A percentile compares a stretch with the other conserved stretches of the same genome.
Evolutionary conservation across 805 yeast species (phyloP).

Genomic region (Monosporozyma unispora): DNA sequence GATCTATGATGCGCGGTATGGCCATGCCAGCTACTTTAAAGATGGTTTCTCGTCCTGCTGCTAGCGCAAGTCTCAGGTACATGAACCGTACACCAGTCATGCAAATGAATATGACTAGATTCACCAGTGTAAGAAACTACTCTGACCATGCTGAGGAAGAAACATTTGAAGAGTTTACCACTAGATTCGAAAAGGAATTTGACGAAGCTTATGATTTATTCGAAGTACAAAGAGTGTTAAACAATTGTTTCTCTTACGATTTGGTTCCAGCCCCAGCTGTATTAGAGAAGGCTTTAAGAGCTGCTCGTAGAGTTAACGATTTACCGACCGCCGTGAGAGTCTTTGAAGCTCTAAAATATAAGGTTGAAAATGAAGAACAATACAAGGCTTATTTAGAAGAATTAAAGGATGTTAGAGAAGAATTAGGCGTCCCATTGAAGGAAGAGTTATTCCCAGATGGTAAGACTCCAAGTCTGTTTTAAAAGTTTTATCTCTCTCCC

Average conservation of each 20-base stretch:
- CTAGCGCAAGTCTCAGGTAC: neutral
- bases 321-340: conserved; percentile 98
- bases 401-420: conserved; percentile 82
- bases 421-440: conserved; percentile 86
- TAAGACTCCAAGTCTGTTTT: conserved; percentile 1
- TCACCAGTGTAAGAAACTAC: conserved; percentile 47
- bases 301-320: conserved; percentile 98
- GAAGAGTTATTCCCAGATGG: conserved; percentile 63
- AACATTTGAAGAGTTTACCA: conserved; percentile 89
- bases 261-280: conserved; percentile 97
- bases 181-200: conserved; percentile 87
- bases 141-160: conserved; percentile 80
- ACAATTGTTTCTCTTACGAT: conserved; percentile 97
- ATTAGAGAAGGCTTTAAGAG: conserved; percentile 89
- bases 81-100: neutral
- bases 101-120: conserved; percentile 1
- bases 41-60: conserved; percentile 1
- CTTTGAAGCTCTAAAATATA: conserved; percentile 92
- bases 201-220: conserved; percentile 85
- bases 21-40: conserved; percentile 11
- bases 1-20: conserved; percentile 12
- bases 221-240: conserved; percentile 87
- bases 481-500: conserved; percentile 12
- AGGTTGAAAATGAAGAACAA: conserved; percentile 90
- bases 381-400: conserved; percentile 94